phyloP scores from a whole-genome alignment of 306 rosid species.

The Phaseolus lunatus region DNA sequence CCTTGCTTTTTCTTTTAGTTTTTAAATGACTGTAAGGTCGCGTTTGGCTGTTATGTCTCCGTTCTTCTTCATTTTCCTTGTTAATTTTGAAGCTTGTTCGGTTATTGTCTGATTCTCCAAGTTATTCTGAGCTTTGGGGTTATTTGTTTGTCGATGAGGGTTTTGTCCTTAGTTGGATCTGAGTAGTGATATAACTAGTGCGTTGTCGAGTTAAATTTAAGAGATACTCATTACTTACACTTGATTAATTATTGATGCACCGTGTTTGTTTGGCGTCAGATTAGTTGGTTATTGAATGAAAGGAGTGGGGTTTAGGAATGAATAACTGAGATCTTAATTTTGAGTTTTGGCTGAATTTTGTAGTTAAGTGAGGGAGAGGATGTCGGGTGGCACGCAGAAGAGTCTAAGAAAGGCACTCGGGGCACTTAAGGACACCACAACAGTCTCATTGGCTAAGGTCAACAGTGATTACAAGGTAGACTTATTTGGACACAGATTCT shows the following conservation, averaged over 20 bases:
- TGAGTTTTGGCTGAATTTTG: slow-evolving; percentile 53
- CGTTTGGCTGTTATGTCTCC: slow-evolving; percentile 7
- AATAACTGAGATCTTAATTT: slow-evolving; percentile 27
- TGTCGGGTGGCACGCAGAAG: slow-evolving; percentile 92
- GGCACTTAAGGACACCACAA: slow-evolving; percentile 93
- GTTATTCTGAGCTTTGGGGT: slow-evolving; percentile 15
- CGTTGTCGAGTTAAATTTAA: slow-evolving; percentile 32
- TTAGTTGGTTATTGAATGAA: slow-evolving; percentile 38
- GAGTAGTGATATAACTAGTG: slow-evolving; percentile 27
- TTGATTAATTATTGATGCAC: slow-evolving; percentile 1
- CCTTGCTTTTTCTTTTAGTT: neutral
- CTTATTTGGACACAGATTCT: neutral
- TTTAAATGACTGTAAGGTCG: neutral
- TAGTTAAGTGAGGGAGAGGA: slow-evolving; percentile 60
- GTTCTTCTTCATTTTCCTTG: slow-evolving; percentile 14
- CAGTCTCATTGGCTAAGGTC: slow-evolving; percentile 99
- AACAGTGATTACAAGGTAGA: slow-evolving; percentile 97
- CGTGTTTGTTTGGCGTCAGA: slow-evolving; percentile 36
- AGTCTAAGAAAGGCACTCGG: slow-evolving; percentile 95
- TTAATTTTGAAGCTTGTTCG: slow-evolving; percentile 9
- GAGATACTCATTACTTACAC: slow-evolving; percentile 9
- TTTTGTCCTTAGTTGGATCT: slow-evolving; percentile 58
- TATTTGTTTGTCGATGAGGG: slow-evolving; percentile 34
- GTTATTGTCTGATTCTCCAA: slow-evolving; percentile 37
- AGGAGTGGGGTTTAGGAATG: slow-evolving; percentile 29